Percentiles rank a stretch among this genome's conserved stretches.
phyloP scores from a whole-genome alignment of 495 filamentous ascomycete species.

The Penicillium simplicissimum region DNA sequence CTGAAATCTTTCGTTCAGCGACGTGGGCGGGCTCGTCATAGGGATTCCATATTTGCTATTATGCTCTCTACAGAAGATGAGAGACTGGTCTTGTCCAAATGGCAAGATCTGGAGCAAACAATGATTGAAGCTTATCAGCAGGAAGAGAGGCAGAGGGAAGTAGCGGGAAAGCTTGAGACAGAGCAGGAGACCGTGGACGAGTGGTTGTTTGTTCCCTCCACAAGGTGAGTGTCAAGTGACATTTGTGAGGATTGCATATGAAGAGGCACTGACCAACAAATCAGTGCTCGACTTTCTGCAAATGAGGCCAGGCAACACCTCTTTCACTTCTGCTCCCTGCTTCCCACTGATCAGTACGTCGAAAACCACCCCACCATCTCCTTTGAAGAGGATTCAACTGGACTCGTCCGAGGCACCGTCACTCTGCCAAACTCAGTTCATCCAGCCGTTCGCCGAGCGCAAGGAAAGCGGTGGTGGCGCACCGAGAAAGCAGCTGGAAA shows the following conservation, averaged over 20 bases:
- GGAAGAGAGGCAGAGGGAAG: slow-evolving; percentile 55
- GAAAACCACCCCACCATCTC: slow-evolving; percentile 52
- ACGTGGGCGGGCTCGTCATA: slow-evolving; percentile 76
- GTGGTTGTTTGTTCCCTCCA: slow-evolving; percentile 51
- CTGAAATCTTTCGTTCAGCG: slow-evolving; percentile 89
- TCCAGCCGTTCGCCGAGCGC: slow-evolving; percentile 55
- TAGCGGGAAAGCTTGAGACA: slow-evolving; percentile 52
- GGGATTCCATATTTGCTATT: slow-evolving; percentile 69
- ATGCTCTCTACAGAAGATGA: slow-evolving; percentile 51
- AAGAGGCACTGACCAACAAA: background rate
- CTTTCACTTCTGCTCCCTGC: slow-evolving; percentile 73
- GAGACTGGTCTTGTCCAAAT: slow-evolving; percentile 44
- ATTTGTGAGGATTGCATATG: slow-evolving; percentile 6
- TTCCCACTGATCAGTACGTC: slow-evolving; percentile 58
- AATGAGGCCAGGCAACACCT: slow-evolving; percentile 74
- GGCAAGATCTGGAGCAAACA: slow-evolving; percentile 63
- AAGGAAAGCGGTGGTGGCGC: slow-evolving; percentile 58
- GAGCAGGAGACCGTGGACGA: slow-evolving; percentile 45
- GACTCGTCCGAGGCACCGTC: slow-evolving; percentile 43
- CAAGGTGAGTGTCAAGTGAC: slow-evolving; percentile 44
- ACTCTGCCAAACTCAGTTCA: slow-evolving; percentile 72
- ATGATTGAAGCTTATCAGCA: slow-evolving; percentile 78
- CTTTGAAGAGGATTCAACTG: slow-evolving; percentile 32
- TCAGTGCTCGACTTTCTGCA: slow-evolving; percentile 72
- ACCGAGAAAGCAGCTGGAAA: slow-evolving; percentile 75